Conservation (phyloP, 139 green algal species). For the Penium margaritaceum region DNA sequence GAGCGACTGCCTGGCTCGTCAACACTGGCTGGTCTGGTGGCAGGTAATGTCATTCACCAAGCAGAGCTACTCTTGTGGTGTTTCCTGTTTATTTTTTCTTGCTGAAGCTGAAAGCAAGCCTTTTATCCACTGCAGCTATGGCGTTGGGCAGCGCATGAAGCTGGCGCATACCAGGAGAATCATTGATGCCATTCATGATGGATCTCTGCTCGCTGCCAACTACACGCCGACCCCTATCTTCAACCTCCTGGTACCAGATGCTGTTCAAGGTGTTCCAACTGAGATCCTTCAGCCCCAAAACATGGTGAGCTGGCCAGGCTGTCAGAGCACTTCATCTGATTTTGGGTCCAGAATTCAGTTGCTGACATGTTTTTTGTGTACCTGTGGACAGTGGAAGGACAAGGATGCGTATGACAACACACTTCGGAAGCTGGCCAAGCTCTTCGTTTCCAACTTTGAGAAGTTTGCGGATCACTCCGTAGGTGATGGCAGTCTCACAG, state of each 20-base stretch:
- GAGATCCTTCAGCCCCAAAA: slow-evolving; percentile 58
- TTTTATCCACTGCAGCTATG: slow-evolving; percentile 48
- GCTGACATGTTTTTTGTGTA: not conserved
- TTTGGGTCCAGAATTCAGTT: not conserved
- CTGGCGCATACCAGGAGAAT: slow-evolving; percentile 87
- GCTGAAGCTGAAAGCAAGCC: not conserved
- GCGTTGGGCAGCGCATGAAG: slow-evolving; percentile 78
- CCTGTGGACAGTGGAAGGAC: slow-evolving; percentile 27
- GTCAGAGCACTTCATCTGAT: not conserved
- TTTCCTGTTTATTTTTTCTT: not conserved
- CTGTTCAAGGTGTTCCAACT: slow-evolving; percentile 58
- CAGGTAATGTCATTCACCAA: no score
- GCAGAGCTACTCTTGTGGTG: not conserved
- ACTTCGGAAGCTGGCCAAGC: slow-evolving; percentile 22
- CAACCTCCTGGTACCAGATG: slow-evolving; percentile 65
- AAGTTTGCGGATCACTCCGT: slow-evolving; percentile 1
- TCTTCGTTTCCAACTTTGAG: slow-evolving; percentile 21
- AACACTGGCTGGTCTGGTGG: slow-evolving; percentile 78
- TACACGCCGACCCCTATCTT: slow-evolving; percentile 69
- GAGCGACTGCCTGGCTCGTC: slow-evolving; percentile 72
- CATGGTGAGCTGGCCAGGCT: slow-evolving; percentile 2
- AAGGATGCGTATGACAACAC: slow-evolving; percentile 23
- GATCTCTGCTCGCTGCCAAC: slow-evolving; percentile 61
- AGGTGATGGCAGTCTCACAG: no score
- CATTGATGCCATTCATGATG: slow-evolving; percentile 86